A percentile compares a stretch with the other conserved stretches of the same genome.
Evolutionary conservation across 2,329 filamentous ascomycete genomes (phyloP).

Genomic region (Paraphaeosphaeria sporulosa): DNA sequence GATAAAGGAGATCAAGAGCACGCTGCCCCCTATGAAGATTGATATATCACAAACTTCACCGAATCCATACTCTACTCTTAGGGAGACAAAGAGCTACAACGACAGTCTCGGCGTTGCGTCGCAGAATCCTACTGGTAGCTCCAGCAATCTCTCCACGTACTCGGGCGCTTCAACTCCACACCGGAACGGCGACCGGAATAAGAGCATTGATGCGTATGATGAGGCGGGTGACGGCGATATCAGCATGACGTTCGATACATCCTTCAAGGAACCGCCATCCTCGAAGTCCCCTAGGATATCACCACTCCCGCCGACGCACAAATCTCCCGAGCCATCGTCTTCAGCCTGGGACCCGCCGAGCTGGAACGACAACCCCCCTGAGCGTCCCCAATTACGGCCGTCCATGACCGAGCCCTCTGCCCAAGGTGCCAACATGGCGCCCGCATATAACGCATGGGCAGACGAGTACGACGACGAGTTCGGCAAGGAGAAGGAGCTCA

Average conservation of each 20-base stretch:
- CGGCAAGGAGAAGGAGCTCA: constrained; percentile 55
- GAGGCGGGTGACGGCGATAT: constrained; percentile 46
- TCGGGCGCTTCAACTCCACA: constrained; percentile 27
- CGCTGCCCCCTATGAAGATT: constrained; percentile 88
- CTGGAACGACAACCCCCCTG: constrained; percentile 28
- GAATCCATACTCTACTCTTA: constrained; percentile 36
- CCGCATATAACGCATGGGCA: constrained; percentile 56
- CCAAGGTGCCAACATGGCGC: constrained; percentile 20
- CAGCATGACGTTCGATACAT: constrained; percentile 55
- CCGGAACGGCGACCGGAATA: constrained; percentile 16
- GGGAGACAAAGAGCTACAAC: constrained; percentile 54
- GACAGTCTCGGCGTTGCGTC: constrained; percentile 37
- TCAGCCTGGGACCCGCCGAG: constrained; percentile 21
- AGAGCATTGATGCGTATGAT: constrained; percentile 45
- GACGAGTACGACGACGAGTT: constrained; percentile 57
- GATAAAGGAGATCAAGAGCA: constrained; percentile 85
- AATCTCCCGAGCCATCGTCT: constrained; percentile 21
- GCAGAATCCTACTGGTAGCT: constrained; percentile 22
- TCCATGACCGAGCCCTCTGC: constrained; percentile 39
- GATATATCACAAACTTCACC: constrained; percentile 43
- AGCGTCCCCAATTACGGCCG: constrained; percentile 39
- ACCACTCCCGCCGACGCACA: constrained; percentile 20
- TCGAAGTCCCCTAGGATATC: constrained; percentile 21
- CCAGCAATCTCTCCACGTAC: constrained; percentile 25
- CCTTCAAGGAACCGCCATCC: constrained; percentile 37